Evolutionary conservation across 2,329 filamentous ascomycete species (phyloP), one percentile per base, ranked within the genome.

Genomic region (Cylindrodendrum hubeiense): DNA sequence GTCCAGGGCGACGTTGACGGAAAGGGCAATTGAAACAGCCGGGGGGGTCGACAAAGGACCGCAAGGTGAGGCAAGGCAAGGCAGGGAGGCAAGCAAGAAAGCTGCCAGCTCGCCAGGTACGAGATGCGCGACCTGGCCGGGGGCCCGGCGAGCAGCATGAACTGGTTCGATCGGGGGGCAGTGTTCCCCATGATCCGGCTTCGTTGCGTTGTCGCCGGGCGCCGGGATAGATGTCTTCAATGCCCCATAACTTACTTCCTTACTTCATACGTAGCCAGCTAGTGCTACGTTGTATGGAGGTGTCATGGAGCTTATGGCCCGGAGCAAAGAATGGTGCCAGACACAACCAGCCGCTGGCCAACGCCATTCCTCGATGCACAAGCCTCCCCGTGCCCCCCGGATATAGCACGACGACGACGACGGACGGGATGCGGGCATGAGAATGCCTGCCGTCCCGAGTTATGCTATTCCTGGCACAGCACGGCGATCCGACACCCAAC

Each of bases 341-440:
- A n/a, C 50, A 43, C 34, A 41, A 21, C 30, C 19, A 41, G 15
- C 22, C 17, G 41, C 33, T 39, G 34, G 46, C 52, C 28, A 70
- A 73, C 72, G 70, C 72, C 70, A 74, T 73, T 65, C 62, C 63
- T 69, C 54, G 43, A 54, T 51, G 61, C 66, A 65, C 55, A 57
- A 65, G 70, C 60, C 61, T 52, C 55, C 47, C 50, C 34, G 56
- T 60, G 61, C 53, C 53, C 65, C 67, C 61, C 49, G 59, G 64
- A 50, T n/a, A 64, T 60, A 69, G 61, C 65, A 64, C 66, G 60
- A 67, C 46, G 63, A 62, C 39, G 47, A 60, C 54, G 46, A 65
- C 50, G 56, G 58, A 54, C 33, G 53, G 50, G 58, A 41, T 63
- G 52, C 50, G 53, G 65, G 46, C 64, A 69, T 67, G 70, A 67